phyloP scores from a whole-genome alignment of 2,329 filamentous ascomycete genomes.

The Trichoderma aggressivum region DNA sequence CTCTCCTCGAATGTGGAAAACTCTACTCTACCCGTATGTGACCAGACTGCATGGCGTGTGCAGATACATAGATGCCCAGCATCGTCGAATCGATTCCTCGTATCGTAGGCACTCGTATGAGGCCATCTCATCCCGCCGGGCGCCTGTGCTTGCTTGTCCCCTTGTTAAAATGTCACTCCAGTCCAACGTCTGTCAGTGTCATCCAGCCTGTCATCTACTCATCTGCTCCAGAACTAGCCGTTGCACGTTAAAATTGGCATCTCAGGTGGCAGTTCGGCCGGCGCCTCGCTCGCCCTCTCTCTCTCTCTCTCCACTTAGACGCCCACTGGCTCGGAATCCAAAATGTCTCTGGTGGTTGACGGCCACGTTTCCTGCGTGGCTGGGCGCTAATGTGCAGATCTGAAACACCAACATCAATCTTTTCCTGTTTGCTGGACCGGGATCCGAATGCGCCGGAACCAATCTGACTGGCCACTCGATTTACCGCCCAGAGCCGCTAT shows the following conservation, averaged over 20 bases:
- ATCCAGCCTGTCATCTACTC: neutral
- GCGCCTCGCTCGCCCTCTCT: neutral
- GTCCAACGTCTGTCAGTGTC: neutral
- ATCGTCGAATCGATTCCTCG: neutral
- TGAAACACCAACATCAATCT: neutral
- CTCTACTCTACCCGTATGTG: neutral
- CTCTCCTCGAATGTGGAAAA: neutral
- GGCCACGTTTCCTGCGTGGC: slow-evolving; percentile 13
- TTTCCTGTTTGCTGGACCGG: neutral
- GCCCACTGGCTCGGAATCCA: neutral
- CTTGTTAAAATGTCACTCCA: neutral
- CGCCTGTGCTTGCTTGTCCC: neutral
- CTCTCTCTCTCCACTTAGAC: neutral
- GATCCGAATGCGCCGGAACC: neutral
- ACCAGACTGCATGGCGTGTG: neutral
- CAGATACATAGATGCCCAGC: neutral
- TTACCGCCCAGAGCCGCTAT: neutral
- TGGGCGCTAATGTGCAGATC: slow-evolving; percentile 15
- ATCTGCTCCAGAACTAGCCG: slow-evolving; percentile 1
- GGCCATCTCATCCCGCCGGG: neutral
- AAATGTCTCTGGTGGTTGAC: neutral
- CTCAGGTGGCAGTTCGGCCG: neutral
- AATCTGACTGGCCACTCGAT: neutral
- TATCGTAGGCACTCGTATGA: too few relatives aligned
- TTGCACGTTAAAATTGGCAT: neutral